Percentiles rank a stretch among this genome's conserved stretches.
Conservation (phyloP, 2,329 filamentous ascomycete species). For the Trichothecium roseum region DNA sequence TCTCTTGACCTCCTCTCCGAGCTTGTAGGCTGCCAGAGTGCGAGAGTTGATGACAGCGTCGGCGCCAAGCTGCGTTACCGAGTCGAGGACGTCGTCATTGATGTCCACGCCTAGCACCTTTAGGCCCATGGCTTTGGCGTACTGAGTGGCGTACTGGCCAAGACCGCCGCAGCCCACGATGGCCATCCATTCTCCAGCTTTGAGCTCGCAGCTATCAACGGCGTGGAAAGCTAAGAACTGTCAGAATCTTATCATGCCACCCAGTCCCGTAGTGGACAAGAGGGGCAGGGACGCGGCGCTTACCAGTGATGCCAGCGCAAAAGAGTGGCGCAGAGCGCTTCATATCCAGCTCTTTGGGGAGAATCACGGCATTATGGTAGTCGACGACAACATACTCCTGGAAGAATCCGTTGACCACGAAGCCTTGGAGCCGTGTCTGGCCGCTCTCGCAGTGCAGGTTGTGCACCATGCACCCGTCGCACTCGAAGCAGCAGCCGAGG, state of each 20-base stretch:
- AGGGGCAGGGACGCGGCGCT: no score
- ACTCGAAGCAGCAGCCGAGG: constrained; percentile 33
- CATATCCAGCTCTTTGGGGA: constrained; percentile 20
- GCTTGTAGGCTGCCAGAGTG: constrained; percentile 23
- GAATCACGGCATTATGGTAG: constrained; percentile 27
- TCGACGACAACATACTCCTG: constrained; percentile 35
- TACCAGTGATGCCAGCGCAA: constrained; percentile 36
- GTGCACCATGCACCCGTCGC: constrained; percentile 33
- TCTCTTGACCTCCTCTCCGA: constrained; percentile 26
- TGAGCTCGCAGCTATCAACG: constrained; percentile 23
- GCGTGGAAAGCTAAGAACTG: constrained; percentile 20
- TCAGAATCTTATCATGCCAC: not conserved
- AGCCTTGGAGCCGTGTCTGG: constrained; percentile 26
- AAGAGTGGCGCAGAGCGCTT: constrained; percentile 29
- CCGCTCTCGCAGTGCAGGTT: constrained; percentile 28
- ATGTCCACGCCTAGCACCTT: constrained; percentile 32
- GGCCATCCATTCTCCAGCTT: constrained; percentile 26
- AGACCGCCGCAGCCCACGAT: constrained; percentile 33
- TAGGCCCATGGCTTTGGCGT: constrained; percentile 32
- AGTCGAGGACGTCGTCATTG: constrained; percentile 27
- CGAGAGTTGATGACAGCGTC: constrained; percentile 31
- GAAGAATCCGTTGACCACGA: constrained; percentile 33
- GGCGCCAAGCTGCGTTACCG: constrained; percentile 26
- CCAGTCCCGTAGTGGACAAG: no score
- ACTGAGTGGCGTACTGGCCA: constrained; percentile 34